phyloP scores from a whole-genome alignment of 164 flowering plant species.

The Akebia trifoliata region DNA sequence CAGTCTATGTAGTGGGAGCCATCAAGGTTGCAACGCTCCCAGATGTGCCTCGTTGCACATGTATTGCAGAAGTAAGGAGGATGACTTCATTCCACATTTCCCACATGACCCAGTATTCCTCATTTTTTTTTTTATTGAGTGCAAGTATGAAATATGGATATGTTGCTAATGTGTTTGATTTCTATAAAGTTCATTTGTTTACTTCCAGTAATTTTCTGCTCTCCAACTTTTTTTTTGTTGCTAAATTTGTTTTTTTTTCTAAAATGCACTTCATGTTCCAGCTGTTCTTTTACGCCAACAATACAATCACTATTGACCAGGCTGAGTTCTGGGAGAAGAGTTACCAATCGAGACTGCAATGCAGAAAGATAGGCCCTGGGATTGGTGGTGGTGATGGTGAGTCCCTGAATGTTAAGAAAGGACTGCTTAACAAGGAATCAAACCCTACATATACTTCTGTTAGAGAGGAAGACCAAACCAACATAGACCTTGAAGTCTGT shows the following conservation, averaged over 20 bases:
- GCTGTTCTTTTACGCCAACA: conserved; percentile 86
- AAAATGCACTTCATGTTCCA: conserved; percentile 22
- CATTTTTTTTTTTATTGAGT: too few species aligned
- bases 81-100: too few species aligned
- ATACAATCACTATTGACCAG: conserved; percentile 55
- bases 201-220: too few species aligned
- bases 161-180: too few species aligned
- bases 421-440: conserved; percentile 29
- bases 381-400: conserved; percentile 17
- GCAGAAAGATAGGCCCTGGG: conserved; percentile 27
- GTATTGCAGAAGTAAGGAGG: too few species aligned
- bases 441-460: conserved; percentile 19
- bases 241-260: neutral
- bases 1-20: too few species aligned
- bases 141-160: too few species aligned
- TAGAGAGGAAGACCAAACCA: conserved; percentile 38
- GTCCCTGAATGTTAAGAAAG: conserved; percentile 20
- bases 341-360: conserved; percentile 47
- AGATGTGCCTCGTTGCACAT: too few species aligned
- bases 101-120: too few species aligned
- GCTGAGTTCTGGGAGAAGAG: conserved; percentile 94
- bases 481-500: conserved; percentile 36
- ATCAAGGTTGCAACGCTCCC: too few species aligned
- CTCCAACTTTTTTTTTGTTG: neutral
- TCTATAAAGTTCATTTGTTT: neutral